Evolutionary conservation across 1,284 basidiomycete genomes (phyloP), one percentile per base, ranked within the genome.

Genomic region (Schizophyllum commune): DNA sequence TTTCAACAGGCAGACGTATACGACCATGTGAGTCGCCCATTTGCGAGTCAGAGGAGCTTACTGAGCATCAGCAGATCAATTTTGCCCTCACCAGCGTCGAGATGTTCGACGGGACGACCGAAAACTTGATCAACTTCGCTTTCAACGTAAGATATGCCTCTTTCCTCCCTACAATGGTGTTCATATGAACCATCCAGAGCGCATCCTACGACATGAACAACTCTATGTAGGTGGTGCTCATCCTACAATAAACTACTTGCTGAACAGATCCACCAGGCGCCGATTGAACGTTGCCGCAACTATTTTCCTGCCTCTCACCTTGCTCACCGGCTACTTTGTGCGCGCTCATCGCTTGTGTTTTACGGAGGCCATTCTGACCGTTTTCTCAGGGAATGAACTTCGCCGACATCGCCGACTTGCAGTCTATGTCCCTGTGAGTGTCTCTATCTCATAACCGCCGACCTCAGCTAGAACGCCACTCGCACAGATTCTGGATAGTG

Each of bases 291-390:
- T 87, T 15, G 81, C 81, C 0, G 89, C 85, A 1, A 84, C 89
- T 67, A 83, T 88, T 65, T 89, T 85, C 74, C 71, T 89, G 15
- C 88, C 88, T 0, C 71, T 89, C 39, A 88, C 86, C 1, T 76
- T 89, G 21, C 75, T 90, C 13, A 88, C 85, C 6, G 86, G 86
- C 60, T 89, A 88, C 71, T 88, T 89, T 69, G 85, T 84, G 65
- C 59, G 81, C 27, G 27, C 39, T 39, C 57, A 34, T 21, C 53
- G 53, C 21, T 56, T 21, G 11, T 39, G 6, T 6, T 22, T 8
- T 32, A 57, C 22, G 57, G 39, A 57, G 21, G 32, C 22, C 55
- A n/a, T 8, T 22, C 21, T 19, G 32, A 60, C 7, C 32, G 34
- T 22, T 6, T 19, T 6, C 17, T 8, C 63, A 87, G 82, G 85